phyloP scores from a whole-genome alignment of 352 stramenopile genomes.

The Phytophthora sp. region DNA sequence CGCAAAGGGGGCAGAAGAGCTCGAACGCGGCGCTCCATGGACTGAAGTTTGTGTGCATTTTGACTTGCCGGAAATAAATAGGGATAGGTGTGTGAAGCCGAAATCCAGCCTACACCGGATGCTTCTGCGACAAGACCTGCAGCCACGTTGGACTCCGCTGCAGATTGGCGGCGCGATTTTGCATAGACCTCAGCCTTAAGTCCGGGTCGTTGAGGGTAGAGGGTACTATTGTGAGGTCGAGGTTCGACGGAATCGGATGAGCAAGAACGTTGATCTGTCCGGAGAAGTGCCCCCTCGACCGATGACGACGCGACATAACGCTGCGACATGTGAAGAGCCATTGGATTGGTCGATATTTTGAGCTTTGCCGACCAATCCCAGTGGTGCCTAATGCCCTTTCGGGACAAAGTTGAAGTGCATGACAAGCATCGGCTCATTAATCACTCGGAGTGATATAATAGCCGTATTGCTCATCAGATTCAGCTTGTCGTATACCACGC shows the following conservation, averaged over 20 bases:
- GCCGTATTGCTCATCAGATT: no score
- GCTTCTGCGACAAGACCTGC: slow-evolving; percentile 22
- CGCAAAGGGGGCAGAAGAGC: slow-evolving; percentile 4
- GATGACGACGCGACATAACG: slow-evolving; percentile 22
- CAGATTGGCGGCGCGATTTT: not conserved
- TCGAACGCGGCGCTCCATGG: slow-evolving; percentile 4
- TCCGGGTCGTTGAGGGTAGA: not conserved
- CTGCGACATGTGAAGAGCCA: slow-evolving; percentile 16
- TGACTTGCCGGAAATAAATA: slow-evolving; percentile 19
- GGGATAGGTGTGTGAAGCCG: not conserved
- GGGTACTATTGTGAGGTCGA: not conserved
- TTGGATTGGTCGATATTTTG: slow-evolving; percentile 22
- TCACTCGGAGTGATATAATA: no score
- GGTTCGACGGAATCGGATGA: slow-evolving; percentile 12
- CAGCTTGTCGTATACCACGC: no score
- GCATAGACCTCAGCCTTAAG: not conserved
- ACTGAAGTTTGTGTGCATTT: slow-evolving; percentile 8
- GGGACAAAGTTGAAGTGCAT: slow-evolving; percentile 20
- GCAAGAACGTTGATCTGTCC: slow-evolving; percentile 3
- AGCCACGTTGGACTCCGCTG: slow-evolving; percentile 9
- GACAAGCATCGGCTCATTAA: no score
- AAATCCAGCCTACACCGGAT: slow-evolving; percentile 23
- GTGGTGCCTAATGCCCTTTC: slow-evolving; percentile 13
- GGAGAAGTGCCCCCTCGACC: slow-evolving; percentile 11
- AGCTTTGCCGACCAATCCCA: slow-evolving; percentile 10